Percentiles rank a stretch among this genome's conserved stretches.
Conservation (phyloP, 2,329 filamentous ascomycete genomes). For the Alternaria burnsii region DNA sequence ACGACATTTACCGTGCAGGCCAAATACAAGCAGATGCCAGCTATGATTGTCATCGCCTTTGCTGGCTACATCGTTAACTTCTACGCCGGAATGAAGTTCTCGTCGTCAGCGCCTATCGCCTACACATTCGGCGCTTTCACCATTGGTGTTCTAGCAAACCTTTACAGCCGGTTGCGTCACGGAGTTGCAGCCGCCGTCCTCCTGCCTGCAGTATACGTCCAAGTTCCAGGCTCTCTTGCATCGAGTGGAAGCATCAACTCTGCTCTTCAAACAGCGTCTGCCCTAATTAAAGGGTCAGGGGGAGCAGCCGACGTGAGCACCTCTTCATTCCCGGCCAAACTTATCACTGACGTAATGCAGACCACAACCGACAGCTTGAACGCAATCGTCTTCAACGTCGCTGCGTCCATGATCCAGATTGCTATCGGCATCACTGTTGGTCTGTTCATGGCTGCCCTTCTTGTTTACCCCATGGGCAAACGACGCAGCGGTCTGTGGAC, state of each 20-base stretch:
- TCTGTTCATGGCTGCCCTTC: constrained; percentile 58
- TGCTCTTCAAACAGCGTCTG: constrained; percentile 38
- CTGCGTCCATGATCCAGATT: constrained; percentile 59
- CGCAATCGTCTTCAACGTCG: constrained; percentile 53
- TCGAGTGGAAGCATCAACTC: constrained; percentile 43
- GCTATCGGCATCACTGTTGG: constrained; percentile 62
- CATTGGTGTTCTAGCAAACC: constrained; percentile 78
- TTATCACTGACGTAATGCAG: constrained; percentile 18
- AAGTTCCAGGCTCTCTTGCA: constrained; percentile 45
- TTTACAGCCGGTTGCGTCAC: constrained; percentile 73
- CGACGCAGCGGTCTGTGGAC: constrained; percentile 52
- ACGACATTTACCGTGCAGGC: constrained; percentile 78
- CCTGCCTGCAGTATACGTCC: constrained; percentile 44
- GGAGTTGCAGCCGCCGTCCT: constrained; percentile 54
- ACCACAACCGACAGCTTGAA: constrained; percentile 33
- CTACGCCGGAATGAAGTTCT: constrained; percentile 73
- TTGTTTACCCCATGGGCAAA: constrained; percentile 61
- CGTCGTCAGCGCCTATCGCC: constrained; percentile 74
- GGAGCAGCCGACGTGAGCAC: constrained; percentile 28
- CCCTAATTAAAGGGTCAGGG: constrained; percentile 34
- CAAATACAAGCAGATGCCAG: constrained; percentile 77
- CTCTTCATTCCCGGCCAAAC: neutral
- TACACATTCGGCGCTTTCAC: constrained; percentile 79
- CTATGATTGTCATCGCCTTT: constrained; percentile 77
- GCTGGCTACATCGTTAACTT: constrained; percentile 78